Evolutionary conservation across 1,284 basidiomycete species (phyloP), one percentile per base, ranked within the genome.

Genomic region (Coniferiporia sulphurascens): DNA sequence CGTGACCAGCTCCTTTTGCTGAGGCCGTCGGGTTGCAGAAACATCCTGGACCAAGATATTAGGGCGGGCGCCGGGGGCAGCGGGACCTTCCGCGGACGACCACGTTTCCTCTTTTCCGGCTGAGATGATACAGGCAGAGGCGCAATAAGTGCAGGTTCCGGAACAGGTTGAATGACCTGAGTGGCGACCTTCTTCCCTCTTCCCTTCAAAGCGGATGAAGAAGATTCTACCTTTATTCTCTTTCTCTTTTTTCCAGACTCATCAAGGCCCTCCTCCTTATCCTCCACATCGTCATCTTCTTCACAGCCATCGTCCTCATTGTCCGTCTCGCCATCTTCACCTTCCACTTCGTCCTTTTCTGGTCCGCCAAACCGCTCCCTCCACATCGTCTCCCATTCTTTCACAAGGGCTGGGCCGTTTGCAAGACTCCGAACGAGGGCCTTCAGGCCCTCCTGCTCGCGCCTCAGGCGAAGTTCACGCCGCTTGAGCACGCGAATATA

Each of bases 31-130:
- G 60, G 21, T 10, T 4, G 35, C 13, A 22, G 43, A 44, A 9
- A 27, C 35, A 22, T 38, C n/a, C 34, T 43, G 19, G 22, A 7
- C 19, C 15, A 32, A 48, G 7, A 34, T 22, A 21, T n/a, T 41
- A 6, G 58, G 46, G 3, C 19, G 12, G 45, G 22, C 4, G 21
- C 15, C 13, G 56, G 56, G 22, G 73, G 71, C 19, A 73, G 61
- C 21, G 73, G 77, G 51, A 77, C 72, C 71, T 86, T 86, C 62
- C 83, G 76, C 41, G 89, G 89, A 32, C 89, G 74, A 4, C 89
- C 89, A n/a, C 89, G 78, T 74, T 91, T 91, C 64, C 89, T 78
- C 74, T 91, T 91, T 74, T 89, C 88, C 0, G 83, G 81, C 0
- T 79, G 74, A 4, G 67, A 67, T 19, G 52, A 36, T 15, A 50